A percentile compares a stretch with the other conserved stretches of the same genome.
phyloP scores from a whole-genome alignment of 1,284 basidiomycete genomes.

The Takashimella tepidaria region DNA sequence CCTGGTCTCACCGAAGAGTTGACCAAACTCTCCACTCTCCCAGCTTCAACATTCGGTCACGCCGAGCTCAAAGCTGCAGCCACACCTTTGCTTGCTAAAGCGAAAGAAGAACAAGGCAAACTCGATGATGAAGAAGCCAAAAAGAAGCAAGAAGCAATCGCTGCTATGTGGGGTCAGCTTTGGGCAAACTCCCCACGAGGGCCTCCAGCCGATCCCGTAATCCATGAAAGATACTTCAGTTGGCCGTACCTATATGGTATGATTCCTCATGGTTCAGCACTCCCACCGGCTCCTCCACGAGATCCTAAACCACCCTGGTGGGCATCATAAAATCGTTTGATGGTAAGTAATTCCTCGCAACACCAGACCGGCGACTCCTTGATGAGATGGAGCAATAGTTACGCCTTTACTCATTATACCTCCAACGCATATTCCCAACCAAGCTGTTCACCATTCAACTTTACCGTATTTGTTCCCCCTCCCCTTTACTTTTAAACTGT shows the following conservation, averaged over 20 bases:
- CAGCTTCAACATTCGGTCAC: constrained; percentile 17
- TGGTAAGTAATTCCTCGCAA: too few relatives aligned
- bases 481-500: too few relatives aligned
- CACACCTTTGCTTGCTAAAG: constrained; percentile 29
- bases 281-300: neutral
- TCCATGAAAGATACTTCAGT: constrained; percentile 4
- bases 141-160: constrained; percentile 32
- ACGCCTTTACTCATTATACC: too few relatives aligned
- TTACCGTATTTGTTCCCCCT: too few relatives aligned
- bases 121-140: constrained; percentile 29
- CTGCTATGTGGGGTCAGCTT: constrained; percentile 36
- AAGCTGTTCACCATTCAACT: too few relatives aligned
- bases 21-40: constrained; percentile 18
- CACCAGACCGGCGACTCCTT: too few relatives aligned
- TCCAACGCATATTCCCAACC: too few relatives aligned
- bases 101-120: constrained; percentile 13
- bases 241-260: constrained; percentile 28
- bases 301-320: too few relatives aligned
- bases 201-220: constrained; percentile 11
- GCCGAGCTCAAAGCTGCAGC: constrained; percentile 30
- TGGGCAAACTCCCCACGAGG: constrained; percentile 24
- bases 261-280: constrained; percentile 12
- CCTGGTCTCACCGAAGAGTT: constrained; percentile 24
- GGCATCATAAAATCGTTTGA: too few relatives aligned
- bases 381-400: too few relatives aligned